Evolutionary conservation across 1,284 basidiomycete genomes (phyloP).

Genomic region (Cutaneotrichosporon sp.): DNA sequence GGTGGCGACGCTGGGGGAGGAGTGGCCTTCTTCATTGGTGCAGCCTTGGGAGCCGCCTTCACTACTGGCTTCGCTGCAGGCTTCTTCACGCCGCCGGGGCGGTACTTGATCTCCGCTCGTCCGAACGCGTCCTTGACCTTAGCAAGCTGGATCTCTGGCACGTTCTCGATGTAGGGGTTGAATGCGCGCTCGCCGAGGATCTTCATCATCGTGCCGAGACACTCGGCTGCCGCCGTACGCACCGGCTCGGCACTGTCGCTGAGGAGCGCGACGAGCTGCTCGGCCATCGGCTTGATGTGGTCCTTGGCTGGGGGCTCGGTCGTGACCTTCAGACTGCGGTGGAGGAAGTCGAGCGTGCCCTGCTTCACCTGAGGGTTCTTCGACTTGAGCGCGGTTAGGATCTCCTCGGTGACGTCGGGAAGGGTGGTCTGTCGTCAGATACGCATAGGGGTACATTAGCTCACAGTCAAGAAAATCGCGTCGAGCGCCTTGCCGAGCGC

Average conservation of each 20-base stretch:
- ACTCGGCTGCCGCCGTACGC: conserved; percentile 81
- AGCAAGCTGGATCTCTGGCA: conserved; percentile 84
- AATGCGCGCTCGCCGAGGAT: conserved; percentile 93
- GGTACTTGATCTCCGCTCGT: conserved; percentile 82
- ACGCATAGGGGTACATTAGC: conserved; percentile 35
- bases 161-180: conserved; percentile 78
- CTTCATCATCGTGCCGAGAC: conserved; percentile 91
- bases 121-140: conserved; percentile 95
- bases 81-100: conserved; percentile 63
- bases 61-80: conserved; percentile 53
- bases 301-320: conserved; percentile 64
- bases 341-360: conserved; percentile 84
- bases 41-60: conserved; percentile 37
- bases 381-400: conserved; percentile 72
- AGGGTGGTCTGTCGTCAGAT: conserved; percentile 64
- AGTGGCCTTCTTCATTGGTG: conserved; percentile 11
- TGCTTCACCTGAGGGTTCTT: conserved; percentile 99
- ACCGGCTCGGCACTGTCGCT: conserved; percentile 90
- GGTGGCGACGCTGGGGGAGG: conserved; percentile 30
- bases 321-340: conserved; percentile 69
- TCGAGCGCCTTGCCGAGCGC: conserved; percentile 84
- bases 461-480: conserved; percentile 80
- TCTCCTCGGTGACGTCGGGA: conserved; percentile 78
- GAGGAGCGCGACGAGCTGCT: conserved; percentile 71
- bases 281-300: conserved; percentile 82